Base-by-base conservation (phyloP, 2,329 filamentous ascomycete genomes). In the Exophiala phaeomuriformis region DNA sequence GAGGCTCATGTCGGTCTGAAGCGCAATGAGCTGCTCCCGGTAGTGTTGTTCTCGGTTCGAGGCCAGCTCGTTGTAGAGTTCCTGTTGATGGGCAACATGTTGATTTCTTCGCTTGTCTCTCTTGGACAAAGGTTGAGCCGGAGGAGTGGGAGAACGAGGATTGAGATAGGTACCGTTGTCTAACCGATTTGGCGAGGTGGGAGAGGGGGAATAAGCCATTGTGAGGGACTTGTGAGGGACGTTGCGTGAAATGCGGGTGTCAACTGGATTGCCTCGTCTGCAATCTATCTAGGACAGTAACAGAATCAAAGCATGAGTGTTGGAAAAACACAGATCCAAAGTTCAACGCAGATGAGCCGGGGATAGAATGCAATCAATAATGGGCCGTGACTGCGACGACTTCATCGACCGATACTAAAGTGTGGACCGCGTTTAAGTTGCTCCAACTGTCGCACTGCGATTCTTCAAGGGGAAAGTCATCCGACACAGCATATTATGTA, bases 1-100 rank as follows among this genome's bases (percentile, higher is more conserved):
- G 43, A 95, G 78, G 54, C 81, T 88, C 72, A 90, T 90, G 69
- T 95, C 90, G 60, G 88, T 84, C 71, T 96, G 90, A n/a, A 96
- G 82, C 61, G 88, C 88, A 65, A 93, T 85, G 1, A 96, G 79
- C 70, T 96, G 89, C 61, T 93, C 87, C 58, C 90, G 83, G 70
- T 95, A 97, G 64, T 89, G 84, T 58, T 80, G 76, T 69, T 95
- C 89, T 60, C 88, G 81, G 66, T 95, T 90, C 59, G 85, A 81
- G 59, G 83, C 81, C 71, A 95, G 91, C 61, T 84, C 83, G 50
- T 85, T 82, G 51, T 85, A 83, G 70, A 96, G 83, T 52, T 83
- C 80, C 39, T 82, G 79, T 4, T 95, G 80, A 59, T 86, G 85
- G 57, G 95, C 90, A 61, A 84, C 82, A 57, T 96, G 82, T 64